Evolutionary conservation across 306 rosid species (phyloP), one percentile per base, ranked within the genome.

Genomic region (Hippophae tibetana): DNA sequence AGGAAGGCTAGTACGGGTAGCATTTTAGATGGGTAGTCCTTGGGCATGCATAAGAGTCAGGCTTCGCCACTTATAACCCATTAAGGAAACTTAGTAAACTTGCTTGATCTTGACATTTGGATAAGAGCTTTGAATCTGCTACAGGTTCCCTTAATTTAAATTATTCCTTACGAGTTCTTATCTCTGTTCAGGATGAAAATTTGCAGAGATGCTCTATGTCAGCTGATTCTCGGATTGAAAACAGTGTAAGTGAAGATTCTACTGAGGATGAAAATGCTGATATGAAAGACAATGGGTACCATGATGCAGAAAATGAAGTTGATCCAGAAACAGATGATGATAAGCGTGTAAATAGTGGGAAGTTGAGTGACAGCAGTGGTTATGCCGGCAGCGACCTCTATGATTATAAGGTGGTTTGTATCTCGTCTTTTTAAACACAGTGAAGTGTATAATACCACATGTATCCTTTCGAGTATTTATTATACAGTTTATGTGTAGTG

Each of bases 331-430:
- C 99, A 61, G 97, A 93, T 66, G 99, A 93, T 49, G 95, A 93
- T 60, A 97, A 86, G 27, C 86, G 95, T 73, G 84, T 84, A 54
- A 84, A 79, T 59, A 93, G 99, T 77, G 97, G 99, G 62, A 93
- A 88, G 72, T 72, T 86, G 76, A 93, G 99, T 64, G 97, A 88
- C 79, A 88, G 99, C 71, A 93, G 99, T 72, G 99, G 95, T 72
- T 93, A 80, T 82, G 95, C 84, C 51, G 99, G 95, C 59, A 88
- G 97, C 54, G 99, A 93, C 77, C 97, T 93, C 64, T 93, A 93
- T 44, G 97, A 93, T 79, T 84, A 86, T 68, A 93, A 93, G 99
- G 99, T 88, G 60, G 66, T 67, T 66, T 58, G 63, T 54, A 61
- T 54, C 62, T 57, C 64, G 38, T 31, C 38, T 31, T 31, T 2